Evolutionary conservation across 306 rosid species (phyloP), one percentile per base, ranked within the genome.

Genomic region (Ormosia emarginata): DNA sequence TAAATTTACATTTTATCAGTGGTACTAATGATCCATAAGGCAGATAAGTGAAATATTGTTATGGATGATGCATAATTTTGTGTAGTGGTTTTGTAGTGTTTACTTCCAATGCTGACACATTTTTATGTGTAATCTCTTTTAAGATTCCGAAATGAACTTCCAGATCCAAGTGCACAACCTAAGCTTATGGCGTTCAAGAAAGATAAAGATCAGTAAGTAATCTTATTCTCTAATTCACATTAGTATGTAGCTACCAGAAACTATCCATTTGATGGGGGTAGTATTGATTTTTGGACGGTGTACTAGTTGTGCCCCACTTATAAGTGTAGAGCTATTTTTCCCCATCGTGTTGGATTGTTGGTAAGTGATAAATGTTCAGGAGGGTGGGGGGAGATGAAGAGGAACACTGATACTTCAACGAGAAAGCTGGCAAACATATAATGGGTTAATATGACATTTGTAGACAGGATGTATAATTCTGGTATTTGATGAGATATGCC

Each of bases 131-230:
- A 4, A 76, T 85, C 83, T 78, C 47, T 63, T 81, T 76, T 33
- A 79, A 95, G 99, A 71, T 95, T 95, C 82, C 97, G 99, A 65
- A 95, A 93, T 84, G 99, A 95, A 79, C 99, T 95, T 80, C 99
- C 98, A 15, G 99, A 95, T 87, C 95, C 94, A 52, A 90, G 97
- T 88, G 99, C 99, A 69, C 99, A 95, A 79, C 99, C 99, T 13
- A 95, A 95, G 91, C 97, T 95, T 44, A 89, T 92, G 98, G 87
- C 98, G 2, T 73, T 90, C 88, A 90, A 87, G 90, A 95, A 88
- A 78, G 99, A 95, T 50, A 92, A 88, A 83, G 98, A 95, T 78
- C 97, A 90, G 99, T 93, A 95, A 13, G 98, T 85, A 10, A 37
- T 82, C 81, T 68, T 74, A 61, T 76, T 18, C 72, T 55, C 37